Conservation (phyloP, 257 asterid genomes). For the Fraxinus excelsior region DNA sequence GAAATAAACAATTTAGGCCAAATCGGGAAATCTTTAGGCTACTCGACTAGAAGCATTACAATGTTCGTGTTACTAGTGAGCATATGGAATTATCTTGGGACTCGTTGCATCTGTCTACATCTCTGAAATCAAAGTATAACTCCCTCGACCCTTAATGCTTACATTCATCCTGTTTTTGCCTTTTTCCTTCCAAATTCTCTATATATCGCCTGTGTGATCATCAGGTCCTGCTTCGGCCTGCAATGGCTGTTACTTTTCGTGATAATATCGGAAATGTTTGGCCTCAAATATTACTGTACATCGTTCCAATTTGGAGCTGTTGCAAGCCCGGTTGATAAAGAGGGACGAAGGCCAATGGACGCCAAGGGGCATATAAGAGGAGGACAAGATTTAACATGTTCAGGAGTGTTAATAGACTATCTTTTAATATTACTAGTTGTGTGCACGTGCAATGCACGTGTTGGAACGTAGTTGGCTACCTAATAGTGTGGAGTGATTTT, state of each 20-base stretch:
- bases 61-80: conserved; percentile 59
- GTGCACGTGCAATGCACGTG: too few species aligned
- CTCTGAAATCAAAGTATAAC: conserved; percentile 50
- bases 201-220: conserved; percentile 37
- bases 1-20: conserved; percentile 60
- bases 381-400: too few species aligned
- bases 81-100: conserved; percentile 65
- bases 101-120: conserved; percentile 43
- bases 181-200: conserved; percentile 48
- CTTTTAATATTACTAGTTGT: too few species aligned
- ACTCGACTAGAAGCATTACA: conserved; percentile 40
- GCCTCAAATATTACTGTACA: conserved; percentile 46
- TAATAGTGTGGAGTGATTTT: too few species aligned
- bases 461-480: too few species aligned
- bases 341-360: conserved; percentile 37
- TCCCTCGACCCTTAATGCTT: conserved; percentile 50
- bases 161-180: conserved; percentile 43
- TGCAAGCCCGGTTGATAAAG: conserved; percentile 48
- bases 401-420: too few species aligned
- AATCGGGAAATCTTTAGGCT: conserved; percentile 51
- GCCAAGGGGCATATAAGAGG: conserved; percentile 27
- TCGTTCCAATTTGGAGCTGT: conserved; percentile 35
- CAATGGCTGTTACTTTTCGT: conserved; percentile 57
- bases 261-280: conserved; percentile 52
- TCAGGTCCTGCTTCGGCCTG: conserved; percentile 55